Percentiles rank a stretch among this genome's conserved stretches.
Evolutionary conservation across 352 stramenopile genomes (phyloP).

Genomic region (Phytophthora cactorum): DNA sequence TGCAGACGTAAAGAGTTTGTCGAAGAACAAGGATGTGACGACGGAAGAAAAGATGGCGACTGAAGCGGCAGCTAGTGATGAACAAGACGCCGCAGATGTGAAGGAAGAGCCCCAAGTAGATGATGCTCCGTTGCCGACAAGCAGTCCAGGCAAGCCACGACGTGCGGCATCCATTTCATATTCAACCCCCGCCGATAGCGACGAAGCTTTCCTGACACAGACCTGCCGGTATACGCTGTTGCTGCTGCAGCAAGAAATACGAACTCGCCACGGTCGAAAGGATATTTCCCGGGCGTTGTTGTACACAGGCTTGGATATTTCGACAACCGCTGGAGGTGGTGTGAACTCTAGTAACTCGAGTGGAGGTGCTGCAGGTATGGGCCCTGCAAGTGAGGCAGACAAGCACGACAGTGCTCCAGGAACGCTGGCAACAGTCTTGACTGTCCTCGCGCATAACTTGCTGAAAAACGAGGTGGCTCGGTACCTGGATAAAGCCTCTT

Average conservation of each 20-base stretch:
- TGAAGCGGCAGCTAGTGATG: slow-evolving; percentile 8
- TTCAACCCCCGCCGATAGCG: slow-evolving; percentile 35
- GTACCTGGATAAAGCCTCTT: slow-evolving; percentile 78
- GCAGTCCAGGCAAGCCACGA: slow-evolving; percentile 30
- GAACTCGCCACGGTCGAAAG: slow-evolving; percentile 73
- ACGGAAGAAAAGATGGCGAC: slow-evolving; percentile 12
- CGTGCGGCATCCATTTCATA: slow-evolving; percentile 37
- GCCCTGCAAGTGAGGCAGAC: slow-evolving; percentile 38
- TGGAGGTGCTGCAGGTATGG: slow-evolving; percentile 27
- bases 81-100: slow-evolving; percentile 29
- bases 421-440: slow-evolving; percentile 63
- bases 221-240: slow-evolving; percentile 75
- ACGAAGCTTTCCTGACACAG: slow-evolving; percentile 63
- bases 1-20: slow-evolving; percentile 59
- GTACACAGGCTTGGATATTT: slow-evolving; percentile 45
- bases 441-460: slow-evolving; percentile 76
- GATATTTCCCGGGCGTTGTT: slow-evolving; percentile 70
- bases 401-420: slow-evolving; percentile 50
- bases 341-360: slow-evolving; percentile 16
- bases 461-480: slow-evolving; percentile 76
- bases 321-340: slow-evolving; percentile 19
- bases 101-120: slow-evolving; percentile 28
- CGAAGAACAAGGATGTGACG: slow-evolving; percentile 19
- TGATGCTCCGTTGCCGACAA: slow-evolving; percentile 23
- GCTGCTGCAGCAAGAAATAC: slow-evolving; percentile 85